Evolutionary conservation across 768 basidiomycete species (phyloP).

Genomic region (Podaxis sp.): DNA sequence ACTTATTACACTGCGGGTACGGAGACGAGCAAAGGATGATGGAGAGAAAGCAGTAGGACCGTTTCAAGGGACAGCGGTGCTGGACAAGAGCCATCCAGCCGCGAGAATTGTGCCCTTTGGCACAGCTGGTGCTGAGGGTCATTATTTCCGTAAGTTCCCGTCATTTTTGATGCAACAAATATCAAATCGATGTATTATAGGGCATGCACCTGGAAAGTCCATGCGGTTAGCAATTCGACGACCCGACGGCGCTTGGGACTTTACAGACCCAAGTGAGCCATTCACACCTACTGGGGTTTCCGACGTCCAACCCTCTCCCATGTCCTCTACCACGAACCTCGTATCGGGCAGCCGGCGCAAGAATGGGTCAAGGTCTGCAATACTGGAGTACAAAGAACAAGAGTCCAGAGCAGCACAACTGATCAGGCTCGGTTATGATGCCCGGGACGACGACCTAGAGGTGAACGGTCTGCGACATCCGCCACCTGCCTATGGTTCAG

Average conservation of each 20-base stretch:
- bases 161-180: background rate
- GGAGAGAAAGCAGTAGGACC: slow-evolving; percentile 24
- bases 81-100: slow-evolving; percentile 34
- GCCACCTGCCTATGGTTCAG: slow-evolving; percentile 27
- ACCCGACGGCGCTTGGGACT: slow-evolving; percentile 57
- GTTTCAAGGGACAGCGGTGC: slow-evolving; percentile 29
- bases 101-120: slow-evolving; percentile 44
- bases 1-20: slow-evolving; percentile 33
- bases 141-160: slow-evolving; percentile 37
- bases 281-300: slow-evolving; percentile 39
- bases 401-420: slow-evolving; percentile 20
- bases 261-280: slow-evolving; percentile 40
- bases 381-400: slow-evolving; percentile 22
- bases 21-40: slow-evolving; percentile 24
- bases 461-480: slow-evolving; percentile 23
- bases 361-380: background rate
- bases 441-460: slow-evolving; percentile 19
- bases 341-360: background rate
- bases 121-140: slow-evolving; percentile 31
- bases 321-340: slow-evolving; percentile 17
- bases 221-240: slow-evolving; percentile 59
- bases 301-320: slow-evolving; percentile 26
- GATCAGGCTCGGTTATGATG: slow-evolving; percentile 12
- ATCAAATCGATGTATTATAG: slow-evolving; percentile 26
- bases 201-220: slow-evolving; percentile 49